Evolutionary conservation across 257 asterid species (phyloP).

Genomic region (Capsicum pubescens): DNA sequence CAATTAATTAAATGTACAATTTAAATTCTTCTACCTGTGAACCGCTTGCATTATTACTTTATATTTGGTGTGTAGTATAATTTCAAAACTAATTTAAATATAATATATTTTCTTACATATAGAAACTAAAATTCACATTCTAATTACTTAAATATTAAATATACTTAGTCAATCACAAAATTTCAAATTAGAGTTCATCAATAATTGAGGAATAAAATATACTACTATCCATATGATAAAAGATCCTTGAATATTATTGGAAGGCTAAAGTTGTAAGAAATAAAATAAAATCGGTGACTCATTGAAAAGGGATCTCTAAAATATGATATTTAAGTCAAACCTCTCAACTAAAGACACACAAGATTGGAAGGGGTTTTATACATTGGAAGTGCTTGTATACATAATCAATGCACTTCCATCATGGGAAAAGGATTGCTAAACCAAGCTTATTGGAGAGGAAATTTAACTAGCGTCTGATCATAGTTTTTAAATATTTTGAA

Average conservation of each 20-base stretch:
- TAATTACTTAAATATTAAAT: not conserved
- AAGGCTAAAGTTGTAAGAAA: not conserved
- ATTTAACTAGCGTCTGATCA: not conserved
- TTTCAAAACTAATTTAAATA: not conserved
- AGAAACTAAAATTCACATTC: not conserved
- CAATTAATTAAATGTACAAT: not conserved
- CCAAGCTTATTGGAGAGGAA: not conserved
- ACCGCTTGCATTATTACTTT: not conserved
- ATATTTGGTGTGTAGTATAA: not conserved
- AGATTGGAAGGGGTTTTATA: not conserved
- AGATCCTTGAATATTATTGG: conserved; percentile 6
- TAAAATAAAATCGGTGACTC: not conserved
- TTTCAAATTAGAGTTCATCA: not conserved
- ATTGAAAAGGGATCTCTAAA: not conserved
- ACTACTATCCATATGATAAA: not conserved
- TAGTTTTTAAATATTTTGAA: no score
- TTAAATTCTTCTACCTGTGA: not conserved
- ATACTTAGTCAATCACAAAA: not conserved
- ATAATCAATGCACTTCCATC: not conserved
- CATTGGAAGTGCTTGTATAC: not conserved
- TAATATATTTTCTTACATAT: not conserved
- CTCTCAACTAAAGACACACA: not conserved
- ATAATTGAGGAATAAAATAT: not conserved
- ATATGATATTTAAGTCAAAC: not conserved
- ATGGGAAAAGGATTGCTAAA: not conserved